Percentiles rank a stretch among this genome's conserved stretches.
phyloP scores from a whole-genome alignment of 768 basidiomycete genomes.

The Xerocomus brunneocitrinus region DNA sequence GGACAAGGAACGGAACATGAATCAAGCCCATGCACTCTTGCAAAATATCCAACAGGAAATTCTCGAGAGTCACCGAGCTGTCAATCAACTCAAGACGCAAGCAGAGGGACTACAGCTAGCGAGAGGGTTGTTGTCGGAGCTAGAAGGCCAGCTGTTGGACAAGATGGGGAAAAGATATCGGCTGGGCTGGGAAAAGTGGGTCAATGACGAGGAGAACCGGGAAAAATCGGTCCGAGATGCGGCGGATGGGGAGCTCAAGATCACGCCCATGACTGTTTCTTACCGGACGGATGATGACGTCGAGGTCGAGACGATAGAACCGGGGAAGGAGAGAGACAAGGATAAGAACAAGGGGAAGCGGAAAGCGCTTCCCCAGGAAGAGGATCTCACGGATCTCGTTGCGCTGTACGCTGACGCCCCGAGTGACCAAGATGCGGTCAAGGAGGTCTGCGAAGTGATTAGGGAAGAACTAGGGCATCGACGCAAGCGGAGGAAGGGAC shows the following conservation, averaged over 20 bases:
- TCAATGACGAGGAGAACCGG: constrained; percentile 75
- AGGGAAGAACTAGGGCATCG: constrained; percentile 62
- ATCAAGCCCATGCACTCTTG: constrained; percentile 83
- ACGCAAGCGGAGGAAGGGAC: constrained; percentile 61
- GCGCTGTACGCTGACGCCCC: constrained; percentile 56
- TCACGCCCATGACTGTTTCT: constrained; percentile 42
- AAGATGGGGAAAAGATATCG: constrained; percentile 84
- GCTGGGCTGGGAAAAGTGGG: constrained; percentile 91
- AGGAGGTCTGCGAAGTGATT: constrained; percentile 52
- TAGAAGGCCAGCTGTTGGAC: constrained; percentile 60
- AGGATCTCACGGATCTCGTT: constrained; percentile 63
- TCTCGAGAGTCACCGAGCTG: constrained; percentile 74
- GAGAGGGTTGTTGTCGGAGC: constrained; percentile 50
- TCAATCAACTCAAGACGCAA: constrained; percentile 63
- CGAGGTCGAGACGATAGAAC: constrained; percentile 35
- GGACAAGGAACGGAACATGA: constrained; percentile 87
- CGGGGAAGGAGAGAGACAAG: constrained; percentile 38
- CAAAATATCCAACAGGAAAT: constrained; percentile 88
- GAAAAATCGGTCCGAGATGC: constrained; percentile 65
- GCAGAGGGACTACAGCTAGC: constrained; percentile 62
- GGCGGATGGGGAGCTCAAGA: constrained; percentile 51
- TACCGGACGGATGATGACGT: constrained; percentile 46
- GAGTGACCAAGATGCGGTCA: constrained; percentile 50
- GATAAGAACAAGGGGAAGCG: constrained; percentile 55
- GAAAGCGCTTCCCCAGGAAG: constrained; percentile 43